Conservation (phyloP, 148 eudicot genomes). For the Pharnaceum exiguum region DNA sequence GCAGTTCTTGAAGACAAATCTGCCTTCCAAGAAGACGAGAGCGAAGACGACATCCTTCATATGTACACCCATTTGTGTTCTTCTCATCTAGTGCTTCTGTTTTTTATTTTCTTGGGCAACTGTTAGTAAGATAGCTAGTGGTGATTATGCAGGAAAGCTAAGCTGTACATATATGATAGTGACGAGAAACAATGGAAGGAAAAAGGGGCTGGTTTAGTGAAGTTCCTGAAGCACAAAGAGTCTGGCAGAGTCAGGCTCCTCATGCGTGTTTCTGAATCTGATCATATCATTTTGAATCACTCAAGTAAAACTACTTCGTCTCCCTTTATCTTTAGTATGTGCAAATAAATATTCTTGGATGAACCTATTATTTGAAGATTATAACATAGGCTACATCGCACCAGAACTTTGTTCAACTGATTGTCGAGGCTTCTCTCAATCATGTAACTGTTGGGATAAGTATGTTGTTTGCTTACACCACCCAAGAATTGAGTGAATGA, state of each 20-base stretch:
- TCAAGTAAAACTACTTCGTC: constrained; percentile 11
- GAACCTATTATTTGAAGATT: no score
- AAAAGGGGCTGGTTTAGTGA: constrained; percentile 28
- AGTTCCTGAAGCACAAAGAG: constrained; percentile 29
- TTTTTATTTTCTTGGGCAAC: background rate
- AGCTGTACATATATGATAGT: constrained; percentile 23
- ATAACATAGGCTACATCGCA: no score
- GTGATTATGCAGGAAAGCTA: constrained; percentile 18
- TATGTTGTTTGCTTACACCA: no score
- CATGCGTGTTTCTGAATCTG: constrained; percentile 25
- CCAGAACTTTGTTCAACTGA: no score
- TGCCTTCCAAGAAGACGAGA: constrained; percentile 43
- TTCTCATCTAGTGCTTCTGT: background rate
- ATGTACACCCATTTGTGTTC: constrained; percentile 4
- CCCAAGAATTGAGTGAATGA: no score
- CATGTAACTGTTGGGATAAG: no score
- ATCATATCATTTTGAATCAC: constrained; percentile 29
- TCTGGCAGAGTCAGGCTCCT: constrained; percentile 28
- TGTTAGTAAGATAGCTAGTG: no score
- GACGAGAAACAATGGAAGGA: constrained; percentile 32
- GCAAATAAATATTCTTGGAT: background rate
- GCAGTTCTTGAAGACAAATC: constrained; percentile 39
- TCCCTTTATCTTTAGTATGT: background rate
- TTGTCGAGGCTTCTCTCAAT: no score
- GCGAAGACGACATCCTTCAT: constrained; percentile 39